Conservation (phyloP, 2,329 filamentous ascomycete species). For the Arachnomyces sp. region DNA sequence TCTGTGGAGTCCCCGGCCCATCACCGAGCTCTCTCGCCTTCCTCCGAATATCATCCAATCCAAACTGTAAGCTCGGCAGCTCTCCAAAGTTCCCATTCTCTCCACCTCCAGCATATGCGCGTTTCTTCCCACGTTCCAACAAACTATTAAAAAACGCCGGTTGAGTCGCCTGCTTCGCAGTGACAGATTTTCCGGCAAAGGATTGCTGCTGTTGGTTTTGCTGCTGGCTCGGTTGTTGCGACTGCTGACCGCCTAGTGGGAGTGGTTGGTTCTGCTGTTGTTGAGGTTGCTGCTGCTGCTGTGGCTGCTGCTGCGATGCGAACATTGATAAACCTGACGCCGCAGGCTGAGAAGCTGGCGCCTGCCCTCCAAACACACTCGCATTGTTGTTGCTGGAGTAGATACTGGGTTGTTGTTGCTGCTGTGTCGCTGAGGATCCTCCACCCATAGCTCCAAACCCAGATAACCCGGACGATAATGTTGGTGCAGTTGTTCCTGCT, state of each 20-base stretch:
- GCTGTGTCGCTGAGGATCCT: conserved; percentile 11
- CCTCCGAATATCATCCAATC: conserved; percentile 75
- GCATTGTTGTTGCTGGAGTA: conserved; percentile 22
- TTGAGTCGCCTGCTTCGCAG: conserved; percentile 32
- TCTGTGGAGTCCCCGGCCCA: conserved; percentile 37
- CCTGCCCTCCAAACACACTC: conserved; percentile 17
- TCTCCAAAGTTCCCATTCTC: conserved; percentile 56
- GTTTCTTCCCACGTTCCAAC: conserved; percentile 57
- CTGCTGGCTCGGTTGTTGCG: conserved; percentile 19
- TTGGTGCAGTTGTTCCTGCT: too few species aligned
- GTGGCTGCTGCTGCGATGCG: conserved; percentile 17
- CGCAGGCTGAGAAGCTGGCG: conserved; percentile 13
- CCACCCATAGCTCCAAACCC: conserved; percentile 17
- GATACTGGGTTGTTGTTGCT: conserved; percentile 18
- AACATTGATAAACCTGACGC: conserved; percentile 19
- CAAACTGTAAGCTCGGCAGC: conserved; percentile 81
- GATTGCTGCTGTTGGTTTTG: conserved; percentile 18
- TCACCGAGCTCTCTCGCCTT: conserved; percentile 67
- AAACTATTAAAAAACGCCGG: conserved; percentile 59
- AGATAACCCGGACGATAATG: too few species aligned
- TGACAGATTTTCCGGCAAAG: conserved; percentile 16
- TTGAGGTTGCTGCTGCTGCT: conserved; percentile 18
- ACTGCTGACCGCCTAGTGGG: conserved; percentile 4
- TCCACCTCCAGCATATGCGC: conserved; percentile 60
- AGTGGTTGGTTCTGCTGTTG: conserved; percentile 10